phyloP scores from a whole-genome alignment of 192 early-diverging fungal genomes.

The Coemansia sp. region DNA sequence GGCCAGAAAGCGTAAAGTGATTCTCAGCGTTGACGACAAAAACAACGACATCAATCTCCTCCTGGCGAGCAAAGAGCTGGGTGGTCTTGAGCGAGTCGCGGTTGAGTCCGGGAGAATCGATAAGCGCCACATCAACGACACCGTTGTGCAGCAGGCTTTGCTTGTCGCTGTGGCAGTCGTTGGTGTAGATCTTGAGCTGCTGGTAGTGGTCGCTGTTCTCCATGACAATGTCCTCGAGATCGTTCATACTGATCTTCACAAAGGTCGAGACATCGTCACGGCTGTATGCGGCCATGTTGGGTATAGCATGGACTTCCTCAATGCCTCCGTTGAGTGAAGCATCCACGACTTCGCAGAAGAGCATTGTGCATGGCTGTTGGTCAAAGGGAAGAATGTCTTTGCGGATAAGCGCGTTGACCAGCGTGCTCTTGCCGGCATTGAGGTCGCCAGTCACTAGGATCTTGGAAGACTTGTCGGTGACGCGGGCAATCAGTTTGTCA shows the following conservation, averaged over 20 bases:
- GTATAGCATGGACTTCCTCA: constrained; percentile 94
- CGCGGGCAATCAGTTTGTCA: constrained; percentile 79
- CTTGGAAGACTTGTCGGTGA: constrained; percentile 88
- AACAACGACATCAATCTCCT: constrained; percentile 98
- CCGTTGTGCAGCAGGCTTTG: constrained; percentile 91
- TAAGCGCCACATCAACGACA: constrained; percentile 92
- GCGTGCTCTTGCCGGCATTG: constrained; percentile 96
- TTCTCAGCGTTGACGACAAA: constrained; percentile 99
- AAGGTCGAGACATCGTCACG: constrained; percentile 72
- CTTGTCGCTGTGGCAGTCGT: constrained; percentile 50
- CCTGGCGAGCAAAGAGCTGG: constrained; percentile 93
- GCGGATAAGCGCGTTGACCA: constrained; percentile 94
- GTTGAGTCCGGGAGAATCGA: constrained; percentile 98
- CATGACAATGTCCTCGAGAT: constrained; percentile 81
- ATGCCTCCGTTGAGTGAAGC: constrained; percentile 81
- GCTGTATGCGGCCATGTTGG: constrained; percentile 67
- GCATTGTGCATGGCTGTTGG: constrained; percentile 96
- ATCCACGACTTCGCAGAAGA: constrained; percentile 96
- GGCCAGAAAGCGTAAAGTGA: constrained; percentile 97
- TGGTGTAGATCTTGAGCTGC: constrained; percentile 90
- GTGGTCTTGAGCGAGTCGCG: constrained; percentile 98
- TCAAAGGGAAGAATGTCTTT: constrained; percentile 89
- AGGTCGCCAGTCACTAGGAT: constrained; percentile 97
- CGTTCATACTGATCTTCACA: constrained; percentile 64
- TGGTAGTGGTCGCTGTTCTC: constrained; percentile 80